Percentiles rank a stretch among this genome's conserved stretches.
Conservation (phyloP, 495 filamentous ascomycete species). For the Mytilinidion resinicola region DNA sequence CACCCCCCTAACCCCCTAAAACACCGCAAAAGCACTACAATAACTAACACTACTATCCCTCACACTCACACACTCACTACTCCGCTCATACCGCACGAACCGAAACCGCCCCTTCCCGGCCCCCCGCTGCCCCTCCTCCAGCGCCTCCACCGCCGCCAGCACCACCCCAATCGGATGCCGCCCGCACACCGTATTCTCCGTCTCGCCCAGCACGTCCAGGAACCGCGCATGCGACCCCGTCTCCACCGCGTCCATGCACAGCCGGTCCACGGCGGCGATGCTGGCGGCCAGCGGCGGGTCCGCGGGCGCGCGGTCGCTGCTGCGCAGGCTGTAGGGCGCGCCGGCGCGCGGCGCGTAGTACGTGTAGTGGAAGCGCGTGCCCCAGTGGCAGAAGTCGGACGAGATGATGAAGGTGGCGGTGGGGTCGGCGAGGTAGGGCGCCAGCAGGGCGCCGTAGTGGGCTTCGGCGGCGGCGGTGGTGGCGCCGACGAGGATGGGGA, state of each 20-base stretch:
- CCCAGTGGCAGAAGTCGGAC: slow-evolving; percentile 98
- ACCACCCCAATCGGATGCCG: slow-evolving; percentile 92
- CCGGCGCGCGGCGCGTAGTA: slow-evolving; percentile 56
- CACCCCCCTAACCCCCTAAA: too few relatives aligned
- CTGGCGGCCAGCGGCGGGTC: slow-evolving; percentile 71
- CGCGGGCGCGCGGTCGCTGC: slow-evolving; percentile 33
- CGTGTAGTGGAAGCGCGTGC: slow-evolving; percentile 76
- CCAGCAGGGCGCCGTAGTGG: slow-evolving; percentile 62
- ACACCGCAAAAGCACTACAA: slow-evolving; percentile 68
- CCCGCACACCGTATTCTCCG: slow-evolving; percentile 90
- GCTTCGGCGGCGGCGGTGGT: slow-evolving; percentile 61
- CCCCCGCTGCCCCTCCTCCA: slow-evolving; percentile 32
- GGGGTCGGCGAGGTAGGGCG: slow-evolving; percentile 70
- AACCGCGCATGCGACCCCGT: slow-evolving; percentile 65
- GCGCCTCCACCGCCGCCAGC: slow-evolving; percentile 58
- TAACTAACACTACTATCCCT: slow-evolving; percentile 92
- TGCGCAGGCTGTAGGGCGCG: slow-evolving; percentile 26
- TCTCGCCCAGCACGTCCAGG: slow-evolving; percentile 58
- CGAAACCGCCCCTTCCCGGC: slow-evolving; percentile 56
- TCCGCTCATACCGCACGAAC: slow-evolving; percentile 89
- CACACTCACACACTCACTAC: slow-evolving; percentile 62
- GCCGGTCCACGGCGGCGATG: slow-evolving; percentile 72
- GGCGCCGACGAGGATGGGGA: slow-evolving; percentile 85
- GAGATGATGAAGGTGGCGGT: slow-evolving; percentile 77
- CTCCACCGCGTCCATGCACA: slow-evolving; percentile 77